A percentile compares a stretch with the other conserved stretches of the same genome.
Evolutionary conservation across 164 flowering plant species (phyloP).

Genomic region (Cinnamomum micranthum): DNA sequence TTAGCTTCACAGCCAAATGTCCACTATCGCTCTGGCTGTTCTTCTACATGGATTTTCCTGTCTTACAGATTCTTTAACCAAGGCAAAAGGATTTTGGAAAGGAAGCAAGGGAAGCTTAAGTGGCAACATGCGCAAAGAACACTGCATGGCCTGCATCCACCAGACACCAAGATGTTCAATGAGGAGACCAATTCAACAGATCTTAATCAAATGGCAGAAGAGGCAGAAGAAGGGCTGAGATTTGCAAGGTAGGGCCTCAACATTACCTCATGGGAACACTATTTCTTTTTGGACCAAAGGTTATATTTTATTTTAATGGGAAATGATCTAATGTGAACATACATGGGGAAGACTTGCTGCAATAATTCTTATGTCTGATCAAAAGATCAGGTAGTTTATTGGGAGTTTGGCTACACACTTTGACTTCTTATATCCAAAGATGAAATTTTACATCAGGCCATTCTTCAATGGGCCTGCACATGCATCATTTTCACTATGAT

Average conservation of each 20-base stretch:
- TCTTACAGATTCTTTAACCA: too few species aligned
- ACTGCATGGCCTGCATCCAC: constrained; percentile 78
- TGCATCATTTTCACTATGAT: not conserved
- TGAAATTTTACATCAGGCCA: not conserved
- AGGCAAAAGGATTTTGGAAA: too few species aligned
- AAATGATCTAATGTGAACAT: not conserved
- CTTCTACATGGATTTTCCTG: too few species aligned
- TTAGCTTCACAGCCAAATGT: too few species aligned
- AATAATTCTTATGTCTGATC: not conserved
- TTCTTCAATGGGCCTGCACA: not conserved
- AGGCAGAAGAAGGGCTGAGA: constrained; percentile 57
- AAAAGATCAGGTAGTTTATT: not conserved
- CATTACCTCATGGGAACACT: too few species aligned
- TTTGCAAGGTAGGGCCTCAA: constrained; percentile 60
- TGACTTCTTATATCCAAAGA: not conserved
- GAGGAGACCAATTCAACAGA: constrained; percentile 62
- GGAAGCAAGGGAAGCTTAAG: constrained; percentile 71
- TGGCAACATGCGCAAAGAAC: constrained; percentile 95
- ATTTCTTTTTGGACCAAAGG: too few species aligned
- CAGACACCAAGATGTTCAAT: constrained; percentile 68
- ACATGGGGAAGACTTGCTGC: not conserved
- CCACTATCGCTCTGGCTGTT: too few species aligned
- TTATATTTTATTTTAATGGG: not conserved
- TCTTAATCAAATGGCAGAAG: constrained; percentile 65
- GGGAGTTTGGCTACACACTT: not conserved